Evolutionary conservation across 2,329 filamentous ascomycete genomes (phyloP).

Genomic region (Claviceps citrina): DNA sequence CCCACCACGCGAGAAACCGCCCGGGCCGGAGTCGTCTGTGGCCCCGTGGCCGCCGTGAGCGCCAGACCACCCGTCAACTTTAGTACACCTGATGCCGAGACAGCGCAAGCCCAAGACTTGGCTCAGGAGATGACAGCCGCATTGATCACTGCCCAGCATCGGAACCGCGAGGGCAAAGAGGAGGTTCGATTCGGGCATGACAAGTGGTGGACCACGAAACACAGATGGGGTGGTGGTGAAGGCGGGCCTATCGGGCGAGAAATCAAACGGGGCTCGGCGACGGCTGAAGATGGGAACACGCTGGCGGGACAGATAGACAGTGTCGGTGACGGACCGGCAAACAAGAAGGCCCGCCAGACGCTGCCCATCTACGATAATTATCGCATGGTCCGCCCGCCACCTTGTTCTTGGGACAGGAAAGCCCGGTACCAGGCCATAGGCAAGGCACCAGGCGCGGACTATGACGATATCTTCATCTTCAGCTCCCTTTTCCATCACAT

Average conservation of each 20-base stretch:
- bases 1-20: slow-evolving; percentile 45
- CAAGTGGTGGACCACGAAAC: slow-evolving; percentile 46
- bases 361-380: slow-evolving; percentile 48
- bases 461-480: slow-evolving; percentile 47
- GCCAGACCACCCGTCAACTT: slow-evolving; percentile 41
- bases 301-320: slow-evolving; percentile 13
- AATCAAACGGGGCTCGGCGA: slow-evolving; percentile 31
- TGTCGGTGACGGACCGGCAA: slow-evolving; percentile 11
- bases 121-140: slow-evolving; percentile 45
- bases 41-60: slow-evolving; percentile 45
- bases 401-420: slow-evolving; percentile 45
- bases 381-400: slow-evolving; percentile 43
- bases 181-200: slow-evolving; percentile 43
- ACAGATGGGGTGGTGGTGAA: slow-evolving; percentile 46
- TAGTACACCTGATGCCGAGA: slow-evolving; percentile 22
- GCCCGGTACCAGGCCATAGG: slow-evolving; percentile 43
- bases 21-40: slow-evolving; percentile 43
- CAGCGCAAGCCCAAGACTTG: slow-evolving; percentile 47
- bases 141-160: slow-evolving; percentile 48
- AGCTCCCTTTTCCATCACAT: slow-evolving; percentile 48
- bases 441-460: slow-evolving; percentile 27
- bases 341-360: slow-evolving; percentile 38
- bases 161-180: slow-evolving; percentile 38
- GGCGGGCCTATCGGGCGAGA: slow-evolving; percentile 50
- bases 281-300: slow-evolving; percentile 31